phyloP scores from a whole-genome alignment of 2,329 filamentous ascomycete genomes.

The Paracoccidioides brasiliensis region DNA sequence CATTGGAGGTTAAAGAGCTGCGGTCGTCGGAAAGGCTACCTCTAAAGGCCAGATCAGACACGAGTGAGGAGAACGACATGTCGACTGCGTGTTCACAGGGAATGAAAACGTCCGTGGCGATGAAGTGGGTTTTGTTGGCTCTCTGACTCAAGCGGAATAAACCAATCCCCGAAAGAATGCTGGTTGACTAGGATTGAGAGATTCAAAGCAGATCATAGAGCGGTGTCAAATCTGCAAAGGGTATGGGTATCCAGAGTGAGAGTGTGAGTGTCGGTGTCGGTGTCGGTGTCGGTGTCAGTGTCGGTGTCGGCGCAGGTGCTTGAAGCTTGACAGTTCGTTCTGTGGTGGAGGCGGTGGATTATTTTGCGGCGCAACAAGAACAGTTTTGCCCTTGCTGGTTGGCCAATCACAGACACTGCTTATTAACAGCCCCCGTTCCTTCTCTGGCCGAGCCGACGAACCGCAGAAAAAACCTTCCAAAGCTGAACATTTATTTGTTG shows the following conservation, averaged over 20 bases:
- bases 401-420: neutral
- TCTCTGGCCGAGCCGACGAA: too few species aligned
- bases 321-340: neutral
- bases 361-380: neutral
- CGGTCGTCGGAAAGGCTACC: constrained; percentile 31
- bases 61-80: constrained; percentile 40
- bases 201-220: neutral
- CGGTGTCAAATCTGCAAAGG: too few species aligned
- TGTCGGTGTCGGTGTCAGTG: neutral
- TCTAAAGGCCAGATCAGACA: constrained; percentile 37
- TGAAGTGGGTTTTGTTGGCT: neutral
- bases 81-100: constrained; percentile 1
- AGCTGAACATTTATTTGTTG: too few species aligned
- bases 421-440: neutral
- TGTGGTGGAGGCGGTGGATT: neutral
- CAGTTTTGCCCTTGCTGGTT: too few species aligned
- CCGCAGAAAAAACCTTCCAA: too few species aligned
- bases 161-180: too few species aligned
- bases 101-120: neutral
- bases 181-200: neutral
- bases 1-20: constrained; percentile 30
- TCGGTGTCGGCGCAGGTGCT: neutral
- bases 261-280: neutral
- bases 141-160: too few species aligned
- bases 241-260: neutral